Conservation (phyloP, 768 basidiomycete species). For the Leucosporidium creatinivorum region DNA sequence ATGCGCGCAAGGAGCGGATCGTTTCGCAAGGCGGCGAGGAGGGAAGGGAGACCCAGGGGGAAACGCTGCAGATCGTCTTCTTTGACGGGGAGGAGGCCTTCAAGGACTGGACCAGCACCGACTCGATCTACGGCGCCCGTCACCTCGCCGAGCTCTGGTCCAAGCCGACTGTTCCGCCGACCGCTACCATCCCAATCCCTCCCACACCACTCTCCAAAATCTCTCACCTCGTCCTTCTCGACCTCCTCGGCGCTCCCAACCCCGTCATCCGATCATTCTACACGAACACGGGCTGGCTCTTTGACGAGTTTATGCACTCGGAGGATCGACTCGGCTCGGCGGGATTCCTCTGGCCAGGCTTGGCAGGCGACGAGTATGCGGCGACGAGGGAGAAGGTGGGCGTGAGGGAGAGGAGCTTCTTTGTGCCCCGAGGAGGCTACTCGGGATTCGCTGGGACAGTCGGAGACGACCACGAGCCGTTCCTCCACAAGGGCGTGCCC, state of each 20-base stretch:
- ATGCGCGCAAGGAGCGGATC: constrained; percentile 53
- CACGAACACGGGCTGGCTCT: constrained; percentile 85
- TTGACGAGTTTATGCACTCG: constrained; percentile 63
- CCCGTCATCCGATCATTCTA: constrained; percentile 76
- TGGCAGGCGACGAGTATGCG: constrained; percentile 15
- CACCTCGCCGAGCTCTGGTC: constrained; percentile 86
- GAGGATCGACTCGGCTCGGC: constrained; percentile 63
- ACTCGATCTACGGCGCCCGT: constrained; percentile 94
- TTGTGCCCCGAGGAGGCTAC: constrained; percentile 49
- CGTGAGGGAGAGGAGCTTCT: constrained; percentile 51
- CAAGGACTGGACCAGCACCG: constrained; percentile 73
- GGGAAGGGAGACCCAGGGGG: constrained; percentile 57
- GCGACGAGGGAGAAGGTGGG: constrained; percentile 29
- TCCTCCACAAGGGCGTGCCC: constrained; percentile 71
- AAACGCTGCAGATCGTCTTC: constrained; percentile 84
- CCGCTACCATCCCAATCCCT: constrained; percentile 35
- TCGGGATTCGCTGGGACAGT: constrained; percentile 41
- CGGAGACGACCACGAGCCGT: constrained; percentile 91
- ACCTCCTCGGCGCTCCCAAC: constrained; percentile 71
- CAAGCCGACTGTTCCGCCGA: constrained; percentile 55
- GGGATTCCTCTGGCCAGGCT: constrained; percentile 50
- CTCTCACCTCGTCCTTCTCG: constrained; percentile 85
- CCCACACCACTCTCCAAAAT: constrained; percentile 66
- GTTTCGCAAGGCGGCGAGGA: constrained; percentile 53
- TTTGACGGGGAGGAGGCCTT: constrained; percentile 99